These are phyloP conservation scores for Microdochium trichocladiopsis DNA, from an alignment of 2,329 filamentous ascomycete genomes.

Conservation along the genomic window DNA sequence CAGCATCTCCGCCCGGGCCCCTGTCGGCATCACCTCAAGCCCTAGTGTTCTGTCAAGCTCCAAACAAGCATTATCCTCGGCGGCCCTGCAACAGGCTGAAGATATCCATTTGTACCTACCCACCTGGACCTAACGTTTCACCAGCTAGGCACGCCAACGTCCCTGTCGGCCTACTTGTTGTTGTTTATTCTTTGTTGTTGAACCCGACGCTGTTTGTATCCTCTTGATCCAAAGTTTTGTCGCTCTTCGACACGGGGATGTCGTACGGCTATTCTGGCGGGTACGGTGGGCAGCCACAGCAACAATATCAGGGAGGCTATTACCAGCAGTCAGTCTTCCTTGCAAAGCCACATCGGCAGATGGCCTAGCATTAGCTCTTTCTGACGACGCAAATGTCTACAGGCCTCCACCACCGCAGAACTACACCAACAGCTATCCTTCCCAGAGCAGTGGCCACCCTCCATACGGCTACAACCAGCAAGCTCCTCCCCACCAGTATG, in stretches of 20 bases:
- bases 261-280: conserved; percentile 23
- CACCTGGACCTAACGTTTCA: too few relatives aligned
- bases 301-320: conserved; percentile 19
- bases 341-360: not conserved
- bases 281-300: conserved; percentile 21
- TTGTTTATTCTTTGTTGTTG: too few relatives aligned
- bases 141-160: too few relatives aligned
- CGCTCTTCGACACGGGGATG: conserved; percentile 17
- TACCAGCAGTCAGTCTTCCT: conserved; percentile 17
- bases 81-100: too few relatives aligned
- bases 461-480: conserved; percentile 35
- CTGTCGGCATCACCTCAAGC: too few relatives aligned
- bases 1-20: too few relatives aligned
- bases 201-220: too few relatives aligned
- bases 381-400: not conserved
- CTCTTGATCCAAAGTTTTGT: too few relatives aligned
- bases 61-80: too few relatives aligned
- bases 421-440: conserved; percentile 36
- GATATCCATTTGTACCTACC: too few relatives aligned
- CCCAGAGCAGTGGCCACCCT: conserved; percentile 35
- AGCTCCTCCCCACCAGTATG: conserved; percentile 13
- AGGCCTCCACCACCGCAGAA: not conserved
- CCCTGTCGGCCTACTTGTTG: too few relatives aligned
- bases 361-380: not conserved
- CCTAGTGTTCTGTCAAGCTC: too few relatives aligned